Conservation (phyloP, 2,329 filamentous ascomycete genomes). For the Pseudocercospora fijiensis region DNA sequence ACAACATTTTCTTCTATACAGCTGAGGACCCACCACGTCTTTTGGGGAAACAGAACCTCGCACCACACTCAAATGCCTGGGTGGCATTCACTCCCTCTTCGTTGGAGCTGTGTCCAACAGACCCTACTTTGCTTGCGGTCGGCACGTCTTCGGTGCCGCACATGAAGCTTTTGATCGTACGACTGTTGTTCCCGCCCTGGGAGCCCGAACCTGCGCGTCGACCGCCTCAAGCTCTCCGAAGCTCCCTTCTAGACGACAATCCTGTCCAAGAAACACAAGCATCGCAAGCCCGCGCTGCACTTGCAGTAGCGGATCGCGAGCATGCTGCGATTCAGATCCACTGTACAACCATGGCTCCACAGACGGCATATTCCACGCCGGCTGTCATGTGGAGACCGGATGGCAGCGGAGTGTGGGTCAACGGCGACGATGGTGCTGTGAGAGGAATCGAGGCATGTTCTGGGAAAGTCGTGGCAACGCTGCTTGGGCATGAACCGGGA, state of each 20-base stretch:
- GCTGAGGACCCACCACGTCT: conserved; percentile 40
- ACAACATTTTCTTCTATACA: conserved; percentile 58
- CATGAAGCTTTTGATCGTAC: conserved; percentile 62
- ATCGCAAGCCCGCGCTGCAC: conserved; percentile 52
- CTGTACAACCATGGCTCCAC: conserved; percentile 60
- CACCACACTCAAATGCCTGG: conserved; percentile 64
- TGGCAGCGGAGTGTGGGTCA: conserved; percentile 63
- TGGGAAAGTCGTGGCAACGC: conserved; percentile 54
- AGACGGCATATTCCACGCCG: conserved; percentile 63
- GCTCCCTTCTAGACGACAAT: conserved; percentile 30
- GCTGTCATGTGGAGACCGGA: conserved; percentile 62
- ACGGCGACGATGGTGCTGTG: conserved; percentile 63
- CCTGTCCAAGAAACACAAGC: conserved; percentile 45
- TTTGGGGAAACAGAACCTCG: conserved; percentile 59
- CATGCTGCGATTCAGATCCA: conserved; percentile 61
- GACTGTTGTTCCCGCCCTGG: conserved; percentile 53
- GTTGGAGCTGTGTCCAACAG: conserved; percentile 56
- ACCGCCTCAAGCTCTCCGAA: conserved; percentile 17
- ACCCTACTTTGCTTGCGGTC: conserved; percentile 57
- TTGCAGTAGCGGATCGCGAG: conserved; percentile 56
- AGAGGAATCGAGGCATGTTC: conserved; percentile 59
- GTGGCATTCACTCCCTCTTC: conserved; percentile 61
- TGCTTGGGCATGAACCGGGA: conserved; percentile 57
- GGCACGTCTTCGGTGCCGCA: conserved; percentile 61
- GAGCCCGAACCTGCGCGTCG: conserved; percentile 17